A percentile compares a stretch with the other conserved stretches of the same genome.
Conservation (phyloP, 352 stramenopile species). For the Pythium pectinolyticum region DNA sequence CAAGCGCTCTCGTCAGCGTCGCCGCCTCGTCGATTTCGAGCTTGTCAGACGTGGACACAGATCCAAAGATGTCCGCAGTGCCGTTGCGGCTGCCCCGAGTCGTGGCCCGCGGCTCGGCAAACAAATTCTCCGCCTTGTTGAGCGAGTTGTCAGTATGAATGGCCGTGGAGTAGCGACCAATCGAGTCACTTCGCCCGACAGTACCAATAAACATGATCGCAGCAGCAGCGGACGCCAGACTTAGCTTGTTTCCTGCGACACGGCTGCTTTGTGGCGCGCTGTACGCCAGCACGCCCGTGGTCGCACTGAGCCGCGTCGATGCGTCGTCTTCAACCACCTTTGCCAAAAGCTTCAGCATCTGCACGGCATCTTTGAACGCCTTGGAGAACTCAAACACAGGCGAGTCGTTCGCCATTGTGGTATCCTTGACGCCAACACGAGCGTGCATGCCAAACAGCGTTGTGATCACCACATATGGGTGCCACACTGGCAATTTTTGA, state of each 20-base stretch:
- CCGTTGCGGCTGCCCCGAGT: not conserved
- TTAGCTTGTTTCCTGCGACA: not conserved
- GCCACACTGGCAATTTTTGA: constrained; percentile 82
- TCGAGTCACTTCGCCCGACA: constrained; percentile 37
- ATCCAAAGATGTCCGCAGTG: constrained; percentile 4
- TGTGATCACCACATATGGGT: constrained; percentile 81
- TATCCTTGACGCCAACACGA: constrained; percentile 77
- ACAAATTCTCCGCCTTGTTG: constrained; percentile 77
- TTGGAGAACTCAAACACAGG: constrained; percentile 65
- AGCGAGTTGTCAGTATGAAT: constrained; percentile 57
- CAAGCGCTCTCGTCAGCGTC: constrained; percentile 27
- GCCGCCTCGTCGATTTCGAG: constrained; percentile 21
- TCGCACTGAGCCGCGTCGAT: constrained; percentile 58
- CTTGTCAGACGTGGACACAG: constrained; percentile 2
- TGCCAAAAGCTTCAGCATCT: constrained; percentile 81
- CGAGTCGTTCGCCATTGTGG: constrained; percentile 60
- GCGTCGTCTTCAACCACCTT: constrained; percentile 69
- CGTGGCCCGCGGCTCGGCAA: constrained; percentile 25
- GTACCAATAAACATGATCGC: constrained; percentile 23
- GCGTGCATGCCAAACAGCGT: constrained; percentile 86
- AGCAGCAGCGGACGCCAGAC: not conserved
- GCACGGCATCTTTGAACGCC: constrained; percentile 75
- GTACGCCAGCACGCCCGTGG: constrained; percentile 62
- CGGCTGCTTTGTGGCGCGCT: constrained; percentile 25
- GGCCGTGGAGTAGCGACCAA: constrained; percentile 73